phyloP scores from a whole-genome alignment of 2,329 filamentous ascomycete species.

The Aspergillus felis region DNA sequence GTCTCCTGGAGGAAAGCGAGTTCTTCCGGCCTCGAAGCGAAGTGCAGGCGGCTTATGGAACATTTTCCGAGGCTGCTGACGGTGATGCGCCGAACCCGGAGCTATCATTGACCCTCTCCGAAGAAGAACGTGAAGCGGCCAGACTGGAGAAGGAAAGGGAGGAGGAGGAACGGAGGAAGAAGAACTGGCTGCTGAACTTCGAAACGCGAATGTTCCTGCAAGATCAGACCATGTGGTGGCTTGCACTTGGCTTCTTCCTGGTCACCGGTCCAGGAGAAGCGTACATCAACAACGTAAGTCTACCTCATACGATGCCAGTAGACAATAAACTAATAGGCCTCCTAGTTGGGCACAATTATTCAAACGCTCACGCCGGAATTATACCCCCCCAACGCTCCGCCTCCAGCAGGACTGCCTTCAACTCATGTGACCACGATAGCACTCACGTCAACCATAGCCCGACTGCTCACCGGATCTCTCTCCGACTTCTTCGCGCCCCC shows the following conservation, averaged over 20 bases:
- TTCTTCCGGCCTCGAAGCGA: conserved; percentile 59
- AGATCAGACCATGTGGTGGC: conserved; percentile 93
- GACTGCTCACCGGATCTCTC: conserved; percentile 81
- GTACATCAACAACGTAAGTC: conserved; percentile 80
- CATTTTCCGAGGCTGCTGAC: conserved; percentile 39
- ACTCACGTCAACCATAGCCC: conserved; percentile 82
- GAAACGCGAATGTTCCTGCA: conserved; percentile 81
- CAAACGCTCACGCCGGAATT: conserved; percentile 71
- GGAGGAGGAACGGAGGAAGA: conserved; percentile 64
- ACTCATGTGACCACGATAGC: conserved; percentile 94
- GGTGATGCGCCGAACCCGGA: conserved; percentile 40
- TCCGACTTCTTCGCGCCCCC: conserved; percentile 79
- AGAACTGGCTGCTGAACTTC: conserved; percentile 85
- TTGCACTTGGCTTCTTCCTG: conserved; percentile 86
- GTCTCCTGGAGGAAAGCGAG: conserved; percentile 66
- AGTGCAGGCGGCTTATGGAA: conserved; percentile 43
- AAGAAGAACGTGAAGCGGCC: conserved; percentile 26
- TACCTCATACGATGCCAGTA: neutral
- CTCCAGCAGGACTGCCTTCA: conserved; percentile 59
- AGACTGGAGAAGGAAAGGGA: conserved; percentile 42
- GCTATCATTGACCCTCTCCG: conserved; percentile 22
- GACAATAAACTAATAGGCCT: neutral
- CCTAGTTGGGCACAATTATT: conserved; percentile 77
- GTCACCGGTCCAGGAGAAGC: conserved; percentile 94
- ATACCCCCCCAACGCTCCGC: conserved; percentile 45